Evolutionary conservation across 208 protist species (phyloP).

Genomic region (Trypanosomatidae sp.): DNA sequence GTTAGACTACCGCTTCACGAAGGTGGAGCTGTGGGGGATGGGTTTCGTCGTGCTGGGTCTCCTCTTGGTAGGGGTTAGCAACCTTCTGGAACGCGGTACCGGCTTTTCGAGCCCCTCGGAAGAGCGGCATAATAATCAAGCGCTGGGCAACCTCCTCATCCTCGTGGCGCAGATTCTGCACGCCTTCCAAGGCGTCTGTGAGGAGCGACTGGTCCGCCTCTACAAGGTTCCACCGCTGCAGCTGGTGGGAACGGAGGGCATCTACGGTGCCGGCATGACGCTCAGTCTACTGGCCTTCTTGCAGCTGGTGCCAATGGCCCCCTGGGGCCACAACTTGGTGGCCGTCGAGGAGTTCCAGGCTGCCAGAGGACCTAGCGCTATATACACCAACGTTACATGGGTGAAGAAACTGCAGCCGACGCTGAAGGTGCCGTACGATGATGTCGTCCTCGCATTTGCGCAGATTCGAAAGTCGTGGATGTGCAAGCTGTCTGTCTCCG

Average conservation of each 20-base stretch:
- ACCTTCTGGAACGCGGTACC: conserved; percentile 17
- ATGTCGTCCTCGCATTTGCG: conserved; percentile 62
- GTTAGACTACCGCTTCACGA: conserved; percentile 59
- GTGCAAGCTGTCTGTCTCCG: conserved; percentile 42
- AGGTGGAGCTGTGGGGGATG: conserved; percentile 74
- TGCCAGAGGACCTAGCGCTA: background rate
- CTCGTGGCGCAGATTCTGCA: conserved; percentile 87
- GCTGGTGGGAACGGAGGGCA: conserved; percentile 91
- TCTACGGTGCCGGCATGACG: conserved; percentile 79
- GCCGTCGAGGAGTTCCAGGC: conserved; percentile 20
- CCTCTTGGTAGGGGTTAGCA: conserved; percentile 68
- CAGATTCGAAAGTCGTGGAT: conserved; percentile 41
- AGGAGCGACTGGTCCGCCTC: conserved; percentile 80
- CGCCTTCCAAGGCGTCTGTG: conserved; percentile 87
- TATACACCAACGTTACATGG: conserved; percentile 27
- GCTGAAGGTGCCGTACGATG: conserved; percentile 61
- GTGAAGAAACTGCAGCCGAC: conserved; percentile 20
- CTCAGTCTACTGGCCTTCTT: conserved; percentile 67
- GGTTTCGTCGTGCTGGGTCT: conserved; percentile 54
- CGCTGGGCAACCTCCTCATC: conserved; percentile 82
- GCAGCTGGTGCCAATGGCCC: conserved; percentile 61
- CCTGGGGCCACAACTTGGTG: conserved; percentile 47
- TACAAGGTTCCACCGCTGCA: conserved; percentile 77
- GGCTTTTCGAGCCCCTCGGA: background rate
- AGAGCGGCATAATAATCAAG: conserved; percentile 20